Evolutionary conservation across 345 rosid species (phyloP).

Genomic region (Brassica cretica): DNA sequence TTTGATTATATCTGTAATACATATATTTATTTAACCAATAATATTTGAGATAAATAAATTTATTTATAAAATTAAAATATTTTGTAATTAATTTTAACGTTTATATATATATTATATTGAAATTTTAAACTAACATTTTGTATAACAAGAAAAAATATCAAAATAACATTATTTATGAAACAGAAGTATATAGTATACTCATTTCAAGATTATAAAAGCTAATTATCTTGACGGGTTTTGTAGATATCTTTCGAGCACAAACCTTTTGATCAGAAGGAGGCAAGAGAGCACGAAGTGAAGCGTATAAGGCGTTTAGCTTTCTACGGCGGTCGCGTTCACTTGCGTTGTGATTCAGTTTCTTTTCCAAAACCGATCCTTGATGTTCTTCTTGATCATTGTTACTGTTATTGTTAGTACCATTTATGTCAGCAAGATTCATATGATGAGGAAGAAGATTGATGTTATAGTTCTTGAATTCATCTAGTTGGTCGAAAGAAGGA

Average conservation of each 20-base stretch:
- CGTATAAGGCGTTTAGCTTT: constrained; percentile 57
- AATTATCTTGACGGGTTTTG: constrained; percentile 7
- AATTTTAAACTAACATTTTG: no score
- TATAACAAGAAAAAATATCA: no score
- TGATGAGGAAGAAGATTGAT: constrained; percentile 11
- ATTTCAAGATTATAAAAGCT: constrained; percentile 9
- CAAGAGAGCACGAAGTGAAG: constrained; percentile 63
- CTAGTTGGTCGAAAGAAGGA: constrained; percentile 9
- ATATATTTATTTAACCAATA: no score
- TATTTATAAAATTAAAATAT: no score
- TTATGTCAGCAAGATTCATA: constrained; percentile 6
- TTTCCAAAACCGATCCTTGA: constrained; percentile 30
- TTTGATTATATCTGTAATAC: no score
- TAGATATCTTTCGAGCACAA: not conserved
- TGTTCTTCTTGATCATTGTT: constrained; percentile 15
- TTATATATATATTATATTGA: no score
- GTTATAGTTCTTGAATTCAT: constrained; percentile 16
- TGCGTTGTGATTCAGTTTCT: constrained; percentile 78
- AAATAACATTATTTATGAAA: no score
- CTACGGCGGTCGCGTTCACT: constrained; percentile 65
- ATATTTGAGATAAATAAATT: no score
- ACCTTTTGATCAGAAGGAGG: constrained; percentile 57
- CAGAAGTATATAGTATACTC: not conserved
- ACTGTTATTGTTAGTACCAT: constrained; percentile 1
- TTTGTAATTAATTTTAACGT: no score